Conservation (phyloP, 192 early-diverging fungal species). For the Lunasporangiospora selenospora region DNA sequence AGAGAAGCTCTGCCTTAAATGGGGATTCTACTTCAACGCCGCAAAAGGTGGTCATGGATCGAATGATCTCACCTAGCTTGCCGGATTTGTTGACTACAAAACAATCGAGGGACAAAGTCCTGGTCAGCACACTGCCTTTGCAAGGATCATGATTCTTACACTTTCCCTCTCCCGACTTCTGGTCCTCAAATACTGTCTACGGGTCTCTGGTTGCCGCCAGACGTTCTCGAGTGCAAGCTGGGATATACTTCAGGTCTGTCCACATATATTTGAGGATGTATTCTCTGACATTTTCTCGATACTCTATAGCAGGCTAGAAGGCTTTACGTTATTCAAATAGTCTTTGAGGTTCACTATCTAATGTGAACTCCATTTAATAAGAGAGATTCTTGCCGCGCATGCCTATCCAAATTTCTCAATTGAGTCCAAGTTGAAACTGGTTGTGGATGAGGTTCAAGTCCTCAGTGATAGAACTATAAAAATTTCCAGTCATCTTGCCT, state of each 20-base stretch:
- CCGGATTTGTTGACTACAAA: no score
- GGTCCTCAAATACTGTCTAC: slow-evolving; percentile 22
- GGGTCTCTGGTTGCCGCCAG: slow-evolving; percentile 6
- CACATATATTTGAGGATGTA: slow-evolving; percentile 15
- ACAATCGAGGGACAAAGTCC: no score
- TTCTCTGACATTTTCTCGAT: slow-evolving; percentile 6
- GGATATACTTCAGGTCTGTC: slow-evolving; percentile 31
- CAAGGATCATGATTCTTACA: slow-evolving; percentile 21
- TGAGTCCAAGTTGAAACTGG: slow-evolving; percentile 2
- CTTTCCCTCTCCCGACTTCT: slow-evolving; percentile 24
- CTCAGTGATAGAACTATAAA: background rate
- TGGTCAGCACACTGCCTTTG: no score
- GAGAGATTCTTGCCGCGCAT: slow-evolving; percentile 3
- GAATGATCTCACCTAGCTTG: no score
- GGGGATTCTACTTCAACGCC: no score
- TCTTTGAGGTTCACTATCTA: slow-evolving; percentile 2
- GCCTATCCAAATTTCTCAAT: slow-evolving; percentile 1
- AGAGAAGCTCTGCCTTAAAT: no score
- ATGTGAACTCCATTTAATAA: slow-evolving; percentile 6
- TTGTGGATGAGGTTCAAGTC: slow-evolving; percentile 8
- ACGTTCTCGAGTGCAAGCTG: slow-evolving; percentile 31
- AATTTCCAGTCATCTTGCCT: background rate
- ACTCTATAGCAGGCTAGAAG: slow-evolving; percentile 7
- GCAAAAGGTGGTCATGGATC: no score
- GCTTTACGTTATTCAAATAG: slow-evolving; percentile 1